A percentile compares a stretch with the other conserved stretches of the same genome.
Evolutionary conservation across 768 basidiomycete genomes (phyloP).

Genomic region (Termitomyces sp.): DNA sequence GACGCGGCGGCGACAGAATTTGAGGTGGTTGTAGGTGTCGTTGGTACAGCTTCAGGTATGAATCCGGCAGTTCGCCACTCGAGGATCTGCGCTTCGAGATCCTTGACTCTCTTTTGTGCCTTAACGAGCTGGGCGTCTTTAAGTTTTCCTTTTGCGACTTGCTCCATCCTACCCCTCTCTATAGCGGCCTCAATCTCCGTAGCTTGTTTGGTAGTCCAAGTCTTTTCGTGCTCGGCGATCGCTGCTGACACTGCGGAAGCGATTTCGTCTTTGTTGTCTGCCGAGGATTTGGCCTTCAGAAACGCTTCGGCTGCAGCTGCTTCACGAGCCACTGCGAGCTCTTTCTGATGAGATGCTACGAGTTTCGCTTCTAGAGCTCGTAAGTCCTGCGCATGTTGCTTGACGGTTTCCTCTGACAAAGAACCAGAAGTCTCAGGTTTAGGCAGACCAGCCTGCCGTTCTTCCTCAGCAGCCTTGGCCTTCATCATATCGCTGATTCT

Average conservation of each 20-base stretch:
- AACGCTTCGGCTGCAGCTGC: constrained; percentile 35
- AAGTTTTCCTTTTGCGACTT: constrained; percentile 56
- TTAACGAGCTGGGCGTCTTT: constrained; percentile 72
- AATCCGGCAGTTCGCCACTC: constrained; percentile 54
- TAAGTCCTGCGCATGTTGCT: constrained; percentile 62
- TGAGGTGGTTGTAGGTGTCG: constrained; percentile 27
- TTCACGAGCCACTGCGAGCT: constrained; percentile 53
- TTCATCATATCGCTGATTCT: constrained; percentile 54
- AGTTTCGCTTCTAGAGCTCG: constrained; percentile 53
- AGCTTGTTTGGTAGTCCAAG: constrained; percentile 43
- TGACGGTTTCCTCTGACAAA: constrained; percentile 36
- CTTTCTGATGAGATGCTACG: constrained; percentile 48
- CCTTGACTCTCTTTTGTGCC: constrained; percentile 61
- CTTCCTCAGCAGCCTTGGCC: constrained; percentile 45
- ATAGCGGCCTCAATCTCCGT: constrained; percentile 64
- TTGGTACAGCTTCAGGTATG: constrained; percentile 34
- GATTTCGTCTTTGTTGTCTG: constrained; percentile 36
- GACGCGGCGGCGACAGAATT: constrained; percentile 27
- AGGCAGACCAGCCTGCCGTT: constrained; percentile 39
- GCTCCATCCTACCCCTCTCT: constrained; percentile 69
- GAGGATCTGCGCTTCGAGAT: constrained; percentile 62
- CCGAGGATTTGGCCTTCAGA: constrained; percentile 33
- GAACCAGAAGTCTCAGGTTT: constrained; percentile 22
- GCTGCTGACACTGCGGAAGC: constrained; percentile 51
- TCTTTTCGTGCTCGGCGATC: constrained; percentile 47